These are phyloP conservation scores for Capsella bursapastoris DNA, from an alignment of 345 rosid genomes.

Conservation along the genomic window DNA sequence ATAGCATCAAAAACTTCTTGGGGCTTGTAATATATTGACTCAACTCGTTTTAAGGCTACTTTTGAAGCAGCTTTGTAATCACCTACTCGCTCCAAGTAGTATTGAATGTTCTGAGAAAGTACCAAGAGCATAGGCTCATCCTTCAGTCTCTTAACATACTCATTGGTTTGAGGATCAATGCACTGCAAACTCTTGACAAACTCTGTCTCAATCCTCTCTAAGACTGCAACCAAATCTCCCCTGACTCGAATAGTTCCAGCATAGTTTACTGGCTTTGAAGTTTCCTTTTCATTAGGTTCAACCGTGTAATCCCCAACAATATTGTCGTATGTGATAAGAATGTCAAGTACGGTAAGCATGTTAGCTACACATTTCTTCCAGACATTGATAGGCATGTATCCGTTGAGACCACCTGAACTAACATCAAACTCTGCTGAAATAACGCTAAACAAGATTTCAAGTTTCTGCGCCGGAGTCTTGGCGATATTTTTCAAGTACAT, in stretches of 20 bases:
- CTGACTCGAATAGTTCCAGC: constrained; percentile 69
- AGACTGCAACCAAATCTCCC: constrained; percentile 85
- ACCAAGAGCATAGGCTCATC: constrained; percentile 81
- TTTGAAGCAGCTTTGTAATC: constrained; percentile 77
- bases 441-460: constrained; percentile 78
- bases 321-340: constrained; percentile 67
- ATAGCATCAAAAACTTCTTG: constrained; percentile 90
- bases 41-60: constrained; percentile 74
- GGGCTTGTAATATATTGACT: constrained; percentile 83
- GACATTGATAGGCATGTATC: constrained; percentile 86
- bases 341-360: constrained; percentile 76
- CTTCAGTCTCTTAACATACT: constrained; percentile 75
- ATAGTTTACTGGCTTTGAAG: constrained; percentile 68
- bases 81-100: constrained; percentile 63
- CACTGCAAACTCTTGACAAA: constrained; percentile 92
- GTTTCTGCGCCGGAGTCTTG: constrained; percentile 96
- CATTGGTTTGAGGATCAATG: constrained; percentile 89
- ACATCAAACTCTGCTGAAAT: constrained; percentile 92
- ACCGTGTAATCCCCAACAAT: constrained; percentile 68
- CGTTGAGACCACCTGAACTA: constrained; percentile 70
- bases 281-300: constrained; percentile 86
- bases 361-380: constrained; percentile 88
- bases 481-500: constrained; percentile 83
- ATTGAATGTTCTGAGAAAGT: constrained; percentile 87
- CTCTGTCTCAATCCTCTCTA: constrained; percentile 81